phyloP scores from a whole-genome alignment of 108 stramenopile genomes.

The Pseudonitzschia multiseries region DNA sequence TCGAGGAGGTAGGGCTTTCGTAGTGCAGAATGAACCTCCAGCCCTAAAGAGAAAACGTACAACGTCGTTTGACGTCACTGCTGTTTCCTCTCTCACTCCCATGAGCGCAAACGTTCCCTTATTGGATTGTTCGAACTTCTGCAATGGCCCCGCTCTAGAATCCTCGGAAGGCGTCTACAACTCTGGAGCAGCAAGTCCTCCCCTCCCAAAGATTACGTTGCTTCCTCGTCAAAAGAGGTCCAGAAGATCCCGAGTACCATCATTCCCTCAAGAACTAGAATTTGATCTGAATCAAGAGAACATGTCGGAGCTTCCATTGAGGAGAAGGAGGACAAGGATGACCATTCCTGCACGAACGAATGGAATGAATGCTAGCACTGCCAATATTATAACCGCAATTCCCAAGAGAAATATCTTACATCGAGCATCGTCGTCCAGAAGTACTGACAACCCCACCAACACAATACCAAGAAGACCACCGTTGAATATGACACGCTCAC shows the following conservation, averaged over 20 bases:
- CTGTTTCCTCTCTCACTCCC: neutral
- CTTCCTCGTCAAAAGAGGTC: neutral
- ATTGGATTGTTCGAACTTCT: neutral
- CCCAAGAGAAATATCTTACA: neutral
- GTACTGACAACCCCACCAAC: neutral
- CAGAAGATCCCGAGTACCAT: neutral
- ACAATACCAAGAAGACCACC: neutral
- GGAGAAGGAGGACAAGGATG: neutral
- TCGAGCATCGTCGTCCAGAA: neutral
- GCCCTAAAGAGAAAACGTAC: conserved; percentile 1
- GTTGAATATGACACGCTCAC: conserved; percentile 4
- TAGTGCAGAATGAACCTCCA: neutral
- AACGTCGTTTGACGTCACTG: neutral
- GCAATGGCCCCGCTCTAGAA: neutral
- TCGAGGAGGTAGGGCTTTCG: neutral
- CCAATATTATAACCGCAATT: neutral
- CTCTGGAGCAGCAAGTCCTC: neutral
- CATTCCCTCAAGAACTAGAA: neutral
- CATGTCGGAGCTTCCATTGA: neutral
- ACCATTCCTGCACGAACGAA: neutral
- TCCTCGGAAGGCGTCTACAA: neutral
- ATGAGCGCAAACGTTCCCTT: neutral
- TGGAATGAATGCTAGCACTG: neutral
- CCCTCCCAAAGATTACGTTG: neutral
- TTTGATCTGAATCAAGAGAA: neutral